Evolutionary conservation across 352 stramenopile species (phyloP), one percentile per base, ranked within the genome.

Genomic region (Aphanomyces astaci): DNA sequence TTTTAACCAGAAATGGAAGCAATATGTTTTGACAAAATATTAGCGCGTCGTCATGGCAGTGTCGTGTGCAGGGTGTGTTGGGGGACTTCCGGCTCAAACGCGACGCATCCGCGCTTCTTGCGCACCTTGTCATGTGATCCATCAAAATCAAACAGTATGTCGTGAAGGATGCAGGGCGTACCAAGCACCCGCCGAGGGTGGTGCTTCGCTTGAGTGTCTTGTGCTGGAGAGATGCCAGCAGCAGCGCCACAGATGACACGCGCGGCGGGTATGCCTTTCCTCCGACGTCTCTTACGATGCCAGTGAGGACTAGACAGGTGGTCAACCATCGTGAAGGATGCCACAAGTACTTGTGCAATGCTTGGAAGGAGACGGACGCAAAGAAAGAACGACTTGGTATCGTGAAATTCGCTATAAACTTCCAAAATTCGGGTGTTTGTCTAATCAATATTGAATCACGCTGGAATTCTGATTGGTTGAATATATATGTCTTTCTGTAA

Each of bases 211-310:
- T 43, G 28, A 53, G 56, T 19, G 36, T 11, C 15, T 65, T 53
- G 13, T 2, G 22, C 56, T 19, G 15, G n/a, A 65, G 13, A 39
- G 56, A 24, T 17, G 40, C 22, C 22, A 32, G 48, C 43, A 92
- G 65, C 24, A 73, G 64, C 49, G 62, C 48, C 19, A 92, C 54
- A 0, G 86, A 86, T 24, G 81, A 78, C 31, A 89, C 70, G 22
- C 86, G 76, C 15, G 86, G 86, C 15, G 86, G 81, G 4, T 72
- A 72, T 11, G 82, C 71, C 66, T 89, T 90, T 22, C 70, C 76
- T 7, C 86, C 82, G 32, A 92, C 53, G 3, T 71, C 52, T 28
- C 78, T 57, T 32, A 92, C 73, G 22, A 90, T 72, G 43, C 72
- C 73, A 5, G 81, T 83, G 10, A 92, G 67, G 0, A 92, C 46